Base-by-base conservation (phyloP, 140 eudicot genomes). In the Anethum foeniculum region DNA sequence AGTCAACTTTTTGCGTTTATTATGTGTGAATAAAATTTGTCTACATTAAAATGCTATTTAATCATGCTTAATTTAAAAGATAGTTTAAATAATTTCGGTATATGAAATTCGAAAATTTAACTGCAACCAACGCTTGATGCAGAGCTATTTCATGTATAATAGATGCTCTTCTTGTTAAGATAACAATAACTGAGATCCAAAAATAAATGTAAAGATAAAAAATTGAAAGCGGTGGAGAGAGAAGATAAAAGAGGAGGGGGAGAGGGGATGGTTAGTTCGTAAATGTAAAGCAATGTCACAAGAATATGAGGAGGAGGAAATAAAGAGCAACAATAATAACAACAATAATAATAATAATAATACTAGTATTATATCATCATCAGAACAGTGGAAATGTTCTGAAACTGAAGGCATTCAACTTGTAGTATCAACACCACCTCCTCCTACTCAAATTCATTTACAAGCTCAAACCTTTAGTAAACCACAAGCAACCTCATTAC, bases 171-270 rank as follows among this genome's bases (percentile, higher is more conserved):
- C 1, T 34, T 34, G 3, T 56, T 21, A 28, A 13, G 0, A 69
- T 7, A 30, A 7, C 12, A 34, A 7, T 16, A 19, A 39, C 6
- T n/a, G 47, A 23, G 71, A 68, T 67, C 74, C 74, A 79, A 84
- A 32, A 85, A 79, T 81, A 79, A 87, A 81, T 84, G 76, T 52
- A 80, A 86, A 77, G 77, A 60, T 23, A 23, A n/a, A 60, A 80
- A 65, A 80, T 15, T 6, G 82, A 84, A 38, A 80, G 79, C 46
- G 77, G 64, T 64, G 84, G 78, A 65, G 85, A 86, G 83, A 82
- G 80, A 82, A 80, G 82, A 82, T 82, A 79, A 83, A 71, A 83
- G 77, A 68, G 78, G 79, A 56, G 79, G 82, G 83, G 44, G 79
- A 28, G 68, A 13, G 52, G 52, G 52, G 58, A 44, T 52, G 81